Conservation (phyloP, 495 filamentous ascomycete genomes). For the Amniculicola lignicola region DNA sequence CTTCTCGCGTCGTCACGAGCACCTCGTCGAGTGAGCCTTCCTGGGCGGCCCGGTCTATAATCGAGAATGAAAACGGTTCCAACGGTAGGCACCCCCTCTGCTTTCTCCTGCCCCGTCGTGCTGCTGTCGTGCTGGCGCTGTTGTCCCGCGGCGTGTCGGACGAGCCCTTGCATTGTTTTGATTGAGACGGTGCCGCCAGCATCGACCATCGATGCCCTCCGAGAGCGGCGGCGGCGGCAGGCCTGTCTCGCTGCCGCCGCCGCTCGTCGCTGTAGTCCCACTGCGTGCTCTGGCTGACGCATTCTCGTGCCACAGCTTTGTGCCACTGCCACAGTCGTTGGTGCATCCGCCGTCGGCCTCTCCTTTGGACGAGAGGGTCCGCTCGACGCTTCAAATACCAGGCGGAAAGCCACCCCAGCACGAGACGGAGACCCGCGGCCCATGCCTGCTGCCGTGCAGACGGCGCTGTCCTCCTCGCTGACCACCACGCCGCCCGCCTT, state of each 20-base stretch:
- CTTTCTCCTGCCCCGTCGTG: constrained; percentile 4
- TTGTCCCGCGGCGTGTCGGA: background rate
- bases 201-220: constrained; percentile 23
- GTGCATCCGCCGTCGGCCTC: constrained; percentile 62
- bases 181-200: no score
- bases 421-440: constrained; percentile 20
- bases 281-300: constrained; percentile 28
- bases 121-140: no score
- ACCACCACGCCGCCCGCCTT: constrained; percentile 19
- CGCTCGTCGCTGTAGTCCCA: constrained; percentile 21
- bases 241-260: constrained; percentile 14
- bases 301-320: constrained; percentile 53
- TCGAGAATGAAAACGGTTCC: constrained; percentile 40
- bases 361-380: constrained; percentile 57
- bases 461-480: constrained; percentile 5
- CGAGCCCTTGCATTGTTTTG: constrained; percentile 22
- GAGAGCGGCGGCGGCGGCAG: constrained; percentile 15
- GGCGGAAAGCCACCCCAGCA: constrained; percentile 31
- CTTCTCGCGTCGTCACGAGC: constrained; percentile 30
- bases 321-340: constrained; percentile 68
- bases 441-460: constrained; percentile 25
- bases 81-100: constrained; percentile 27
- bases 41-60: constrained; percentile 25
- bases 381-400: constrained; percentile 19
- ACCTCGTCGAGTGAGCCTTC: constrained; percentile 29